phyloP scores from a whole-genome alignment of 2,329 filamentous ascomycete genomes.

The Dactylella cylindrospora region DNA sequence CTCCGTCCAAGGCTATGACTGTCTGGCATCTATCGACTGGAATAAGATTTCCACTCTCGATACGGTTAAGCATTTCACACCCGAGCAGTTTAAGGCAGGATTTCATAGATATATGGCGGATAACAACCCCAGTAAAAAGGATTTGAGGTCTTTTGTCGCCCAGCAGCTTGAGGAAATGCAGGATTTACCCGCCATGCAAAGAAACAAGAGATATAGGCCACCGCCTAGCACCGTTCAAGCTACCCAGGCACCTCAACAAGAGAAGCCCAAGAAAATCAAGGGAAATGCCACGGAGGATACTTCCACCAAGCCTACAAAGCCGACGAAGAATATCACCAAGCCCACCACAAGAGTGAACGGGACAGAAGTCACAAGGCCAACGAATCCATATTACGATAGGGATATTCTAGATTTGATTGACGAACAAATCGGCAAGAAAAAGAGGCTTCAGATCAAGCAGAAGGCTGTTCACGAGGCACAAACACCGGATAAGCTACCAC shows the following conservation, averaged over 20 bases:
- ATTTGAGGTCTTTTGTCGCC: slow-evolving; percentile 17
- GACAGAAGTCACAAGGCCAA: too few species aligned
- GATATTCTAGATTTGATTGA: too few species aligned
- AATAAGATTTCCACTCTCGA: slow-evolving; percentile 24
- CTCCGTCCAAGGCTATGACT: slow-evolving; percentile 21
- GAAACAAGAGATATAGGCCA: slow-evolving; percentile 21
- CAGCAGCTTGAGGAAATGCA: slow-evolving; percentile 13
- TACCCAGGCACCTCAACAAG: neutral
- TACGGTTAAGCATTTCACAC: slow-evolving; percentile 23
- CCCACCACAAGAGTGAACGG: too few species aligned
- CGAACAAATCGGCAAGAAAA: too few species aligned
- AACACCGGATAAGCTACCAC: neutral
- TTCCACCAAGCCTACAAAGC: neutral
- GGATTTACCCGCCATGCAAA: slow-evolving; percentile 9
- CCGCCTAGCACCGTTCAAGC: neutral
- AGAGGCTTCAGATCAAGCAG: too few species aligned
- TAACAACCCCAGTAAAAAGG: slow-evolving; percentile 17
- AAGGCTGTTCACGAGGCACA: too few species aligned
- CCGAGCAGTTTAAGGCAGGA: slow-evolving; percentile 27
- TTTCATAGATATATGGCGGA: slow-evolving; percentile 24
- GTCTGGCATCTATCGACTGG: slow-evolving; percentile 26
- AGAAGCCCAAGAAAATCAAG: neutral
- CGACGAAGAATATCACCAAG: too few species aligned
- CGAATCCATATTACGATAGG: too few species aligned
- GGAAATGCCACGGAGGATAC: neutral